phyloP scores from a whole-genome alignment of 805 yeast genomes.

The Pichia eremophila region DNA sequence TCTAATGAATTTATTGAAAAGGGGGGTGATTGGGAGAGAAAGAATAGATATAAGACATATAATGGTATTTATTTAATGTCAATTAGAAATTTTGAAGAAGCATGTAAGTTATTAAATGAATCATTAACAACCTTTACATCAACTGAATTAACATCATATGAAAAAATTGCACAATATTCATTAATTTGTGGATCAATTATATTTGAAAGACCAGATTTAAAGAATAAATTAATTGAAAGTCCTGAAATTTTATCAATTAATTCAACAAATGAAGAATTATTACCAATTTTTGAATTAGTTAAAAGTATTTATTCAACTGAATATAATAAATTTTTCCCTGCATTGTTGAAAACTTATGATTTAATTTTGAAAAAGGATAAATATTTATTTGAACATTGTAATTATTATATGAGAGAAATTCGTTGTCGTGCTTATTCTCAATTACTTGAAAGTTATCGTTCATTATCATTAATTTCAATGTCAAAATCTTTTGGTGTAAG shows the following conservation, averaged over 20 bases:
- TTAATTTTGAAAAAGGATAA: constrained; percentile 53
- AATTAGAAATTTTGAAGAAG: constrained; percentile 77
- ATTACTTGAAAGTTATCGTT: constrained; percentile 86
- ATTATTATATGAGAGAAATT: constrained; percentile 82
- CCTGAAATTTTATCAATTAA: constrained; percentile 83
- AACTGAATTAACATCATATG: constrained; percentile 80
- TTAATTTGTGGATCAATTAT: constrained; percentile 80
- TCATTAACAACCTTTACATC: constrained; percentile 93
- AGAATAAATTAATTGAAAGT: constrained; percentile 78
- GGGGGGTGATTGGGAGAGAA: constrained; percentile 99
- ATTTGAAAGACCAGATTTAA: constrained; percentile 75
- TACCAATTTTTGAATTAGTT: constrained; percentile 74
- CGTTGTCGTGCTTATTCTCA: constrained; percentile 93
- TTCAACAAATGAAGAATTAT: constrained; percentile 60
- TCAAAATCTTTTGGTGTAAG: constrained; percentile 89
- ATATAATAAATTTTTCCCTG: constrained; percentile 69
- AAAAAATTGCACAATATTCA: constrained; percentile 82
- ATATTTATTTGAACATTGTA: constrained; percentile 69
- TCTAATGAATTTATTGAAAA: constrained; percentile 73
- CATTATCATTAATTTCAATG: constrained; percentile 85
- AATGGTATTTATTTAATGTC: constrained; percentile 77
- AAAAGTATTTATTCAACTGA: constrained; percentile 85
- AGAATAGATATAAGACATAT: constrained; percentile 89
- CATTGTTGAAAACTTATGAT: constrained; percentile 69
- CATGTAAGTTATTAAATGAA: constrained; percentile 78